Evolutionary conservation across 1,139 yeast species (phyloP).

Genomic region (Arxiozyma slooffiae): DNA sequence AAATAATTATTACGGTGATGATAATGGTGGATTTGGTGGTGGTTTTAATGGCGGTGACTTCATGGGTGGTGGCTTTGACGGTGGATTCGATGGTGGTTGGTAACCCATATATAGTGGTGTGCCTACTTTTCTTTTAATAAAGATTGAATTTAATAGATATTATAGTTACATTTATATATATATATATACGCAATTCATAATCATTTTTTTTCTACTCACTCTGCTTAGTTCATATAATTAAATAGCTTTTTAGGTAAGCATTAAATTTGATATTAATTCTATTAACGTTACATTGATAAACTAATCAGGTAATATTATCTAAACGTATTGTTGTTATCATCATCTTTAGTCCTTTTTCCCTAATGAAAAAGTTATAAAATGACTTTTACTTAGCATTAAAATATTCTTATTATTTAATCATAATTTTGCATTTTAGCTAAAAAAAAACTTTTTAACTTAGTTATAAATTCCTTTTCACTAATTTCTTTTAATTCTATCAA

Average conservation of each 20-base stretch:
- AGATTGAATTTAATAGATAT: too few species aligned
- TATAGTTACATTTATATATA: neutral
- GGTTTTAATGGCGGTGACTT: slow-evolving; percentile 13
- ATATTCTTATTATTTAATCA: neutral
- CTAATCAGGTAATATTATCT: slow-evolving; percentile 8
- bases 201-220: neutral
- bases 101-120: too few species aligned
- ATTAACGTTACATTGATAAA: slow-evolving; percentile 6
- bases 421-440: neutral
- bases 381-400: neutral
- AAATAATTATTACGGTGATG: slow-evolving; percentile 27
- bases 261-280: slow-evolving; percentile 3
- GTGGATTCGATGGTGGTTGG: too few species aligned
- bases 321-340: slow-evolving; percentile 6
- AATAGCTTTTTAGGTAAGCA: slow-evolving; percentile 5
- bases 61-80: too few species aligned
- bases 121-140: too few species aligned
- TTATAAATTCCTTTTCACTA: neutral
- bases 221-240: too few species aligned
- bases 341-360: neutral
- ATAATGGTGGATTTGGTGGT: slow-evolving; percentile 14
- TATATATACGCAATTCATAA: too few species aligned
- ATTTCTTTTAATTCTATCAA: neutral
- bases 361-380: neutral
- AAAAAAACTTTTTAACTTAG: neutral